Base-by-base conservation (phyloP, 305 asterid genomes). In the Plantago rigida region DNA sequence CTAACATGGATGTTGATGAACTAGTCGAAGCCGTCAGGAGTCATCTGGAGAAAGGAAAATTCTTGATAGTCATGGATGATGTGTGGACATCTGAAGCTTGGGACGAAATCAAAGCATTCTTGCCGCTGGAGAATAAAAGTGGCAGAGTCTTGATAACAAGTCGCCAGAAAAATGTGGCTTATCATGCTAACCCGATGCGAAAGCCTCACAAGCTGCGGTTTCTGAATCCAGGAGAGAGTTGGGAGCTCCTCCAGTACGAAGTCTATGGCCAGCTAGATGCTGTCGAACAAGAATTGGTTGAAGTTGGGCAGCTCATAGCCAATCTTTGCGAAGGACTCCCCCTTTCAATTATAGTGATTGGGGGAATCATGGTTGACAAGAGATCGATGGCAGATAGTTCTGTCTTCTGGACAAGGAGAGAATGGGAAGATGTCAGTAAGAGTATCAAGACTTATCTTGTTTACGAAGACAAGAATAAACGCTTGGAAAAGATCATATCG, bases 71-170 rank as follows among this genome's bases (percentile, higher is more conserved):
- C 13, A 52, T 52, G 58, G 58, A 52, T 52, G 58, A 52, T 1
- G 58, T 52, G 13, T 52, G 58, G 58, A 52, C 58, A 3, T 11
- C 4, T 26, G 42, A 52, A 26, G 41, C 58, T n/a, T 52, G 58
- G 58, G 31, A 52, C 4, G 41, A 26, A n/a, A 52, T 52, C 17
- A 26, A 52, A 36, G 13, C 41, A 36, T 52, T 13, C 41, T 52
- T 52, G 58, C 41, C 58, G 10, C 2, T 52, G 58, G 13, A 36
- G 15, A 52, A 52, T 15, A 52, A n/a, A 13, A 52, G 42, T 12
- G 58, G 58, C 11, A 52, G 58, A 52, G 42, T 52, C 42, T 26
- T 52, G 42, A 52, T 52, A 52, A 52, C 58, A 14, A 52, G 58
- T 24, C 58, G 58, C 9, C 28, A 13, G 10, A 52, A 12, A 36